Conservation (phyloP, 73 alveolate species). For the Halteria grandinella region DNA sequence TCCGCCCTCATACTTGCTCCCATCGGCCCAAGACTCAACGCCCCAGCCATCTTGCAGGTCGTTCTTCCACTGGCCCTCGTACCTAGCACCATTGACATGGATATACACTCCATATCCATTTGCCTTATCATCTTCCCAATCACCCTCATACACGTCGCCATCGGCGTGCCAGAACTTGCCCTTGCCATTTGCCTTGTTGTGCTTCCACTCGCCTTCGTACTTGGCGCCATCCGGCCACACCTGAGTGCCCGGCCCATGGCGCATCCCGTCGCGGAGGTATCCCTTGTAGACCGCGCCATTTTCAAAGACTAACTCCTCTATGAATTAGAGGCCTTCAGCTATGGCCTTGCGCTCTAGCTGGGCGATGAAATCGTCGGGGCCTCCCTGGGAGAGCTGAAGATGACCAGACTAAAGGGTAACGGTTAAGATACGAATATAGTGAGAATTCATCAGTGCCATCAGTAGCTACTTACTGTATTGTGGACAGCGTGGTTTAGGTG, state of each 20-base stretch:
- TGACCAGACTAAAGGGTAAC: too few relatives aligned
- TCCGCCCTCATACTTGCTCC: constrained; percentile 80
- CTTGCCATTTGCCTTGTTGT: constrained; percentile 74
- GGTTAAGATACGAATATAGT: too few relatives aligned
- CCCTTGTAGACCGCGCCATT: constrained; percentile 56
- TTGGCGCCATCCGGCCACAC: constrained; percentile 79
- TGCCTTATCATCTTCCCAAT: constrained; percentile 81
- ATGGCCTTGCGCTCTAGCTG: constrained; percentile 25
- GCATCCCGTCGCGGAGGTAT: constrained; percentile 10
- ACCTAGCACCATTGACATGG: constrained; percentile 72
- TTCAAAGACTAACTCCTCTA: constrained; percentile 48
- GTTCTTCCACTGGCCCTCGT: constrained; percentile 84
- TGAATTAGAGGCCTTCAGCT: constrained; percentile 14
- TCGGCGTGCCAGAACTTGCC: constrained; percentile 79
- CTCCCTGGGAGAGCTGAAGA: neutral
- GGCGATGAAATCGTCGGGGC: constrained; percentile 1
- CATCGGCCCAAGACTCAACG: constrained; percentile 83
- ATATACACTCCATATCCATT: constrained; percentile 77
- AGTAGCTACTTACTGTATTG: neutral
- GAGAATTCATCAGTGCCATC: neutral
- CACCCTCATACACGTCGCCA: constrained; percentile 86
- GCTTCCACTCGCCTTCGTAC: constrained; percentile 80
- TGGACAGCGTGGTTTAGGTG: neutral
- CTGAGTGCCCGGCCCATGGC: constrained; percentile 83
- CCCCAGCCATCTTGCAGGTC: constrained; percentile 87